Base-by-base conservation (phyloP, 108 stramenopile genomes). In the Pseudonitzschia pungens region DNA sequence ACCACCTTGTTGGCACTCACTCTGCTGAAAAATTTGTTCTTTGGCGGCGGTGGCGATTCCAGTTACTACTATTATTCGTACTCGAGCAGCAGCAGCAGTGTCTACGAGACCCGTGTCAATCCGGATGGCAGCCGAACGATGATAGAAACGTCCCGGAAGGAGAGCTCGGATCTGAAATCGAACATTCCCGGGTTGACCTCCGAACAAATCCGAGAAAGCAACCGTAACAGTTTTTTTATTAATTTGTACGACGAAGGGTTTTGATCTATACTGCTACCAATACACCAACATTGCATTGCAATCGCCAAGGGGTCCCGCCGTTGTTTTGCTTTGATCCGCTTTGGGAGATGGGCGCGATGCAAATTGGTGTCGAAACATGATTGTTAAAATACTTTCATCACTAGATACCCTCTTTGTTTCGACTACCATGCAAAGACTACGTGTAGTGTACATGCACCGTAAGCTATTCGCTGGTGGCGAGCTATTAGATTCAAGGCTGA, bases 71-170 rank as follows among this genome's bases (percentile, higher is more conserved):
- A 55, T 24, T 55, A 55, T 26, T 55, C 21, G 21, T 55, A 55
- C 20, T 55, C 54, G 24, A 26, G 26, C 54, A 26, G 24, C 24
- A 55, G 54, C 54, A 55, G 54, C 54, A 55, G 54, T 55, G 54
- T 55, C 26, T 55, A 55, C 22, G 54, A 55, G 26, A 55, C 54
- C 12, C n/a, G 22, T 4, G 10, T 55, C 54, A 24, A 55, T 26
- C 26, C 54, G 24, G 54, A 55, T 10, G 54, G 54, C 24, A 48
- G 45, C 14, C 45, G 45, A 48, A 48, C 16, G 45, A 55, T 4
- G 10, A 55, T 22, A 12, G 54, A 55, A 55, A 55, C 54, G 16
- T 55, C 54, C 22, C n/a, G 54, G 54, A 22, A 24, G 54, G 54
- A 24, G 10, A 55, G 22, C 2, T 55, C 54, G 21, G 54, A 55